Base-by-base conservation (phyloP, 257 asterid genomes). In the Echium plantagineum region DNA sequence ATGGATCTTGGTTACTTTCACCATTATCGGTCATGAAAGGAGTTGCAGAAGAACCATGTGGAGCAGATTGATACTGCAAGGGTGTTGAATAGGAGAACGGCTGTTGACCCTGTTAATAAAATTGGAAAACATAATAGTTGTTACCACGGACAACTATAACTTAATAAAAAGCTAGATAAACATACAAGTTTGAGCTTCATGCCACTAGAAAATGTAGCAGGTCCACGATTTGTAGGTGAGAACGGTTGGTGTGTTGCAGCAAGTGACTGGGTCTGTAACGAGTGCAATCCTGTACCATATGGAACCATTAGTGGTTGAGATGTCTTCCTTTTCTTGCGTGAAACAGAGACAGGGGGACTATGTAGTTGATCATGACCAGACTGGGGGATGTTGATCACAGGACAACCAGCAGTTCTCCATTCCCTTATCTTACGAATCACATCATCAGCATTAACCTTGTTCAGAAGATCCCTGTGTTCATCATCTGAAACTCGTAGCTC, bases 401-500 rank as follows among this genome's bases (percentile, higher is more conserved):
- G 62, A 64, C 70, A 66, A 47, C 87, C 94, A 9, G 90, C 75
- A 77, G 84, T 94, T 77, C 97, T 83, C 99, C 99, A 93, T 71
- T 93, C 99, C 70, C 99, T 81, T 74, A 93, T 93, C 75, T 82
- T 80, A 74, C 77, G 86, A 63, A 93, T 83, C 72, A 89, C 85
- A 59, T 79, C 91, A 66, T 91, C 98, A 24, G 87, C 86, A 80
- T 86, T 86, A 64, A 89, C 99, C 72, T 84, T 81, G 67, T 80
- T 76, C 32, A 93, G 95, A 49, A 80, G 77, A 65, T 86, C 94
- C 60, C 99, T 76, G 68, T 93, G 99, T 80, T 93, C 99, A 66
- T 93, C 96, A 21, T 93, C 99, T 9, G 99, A 93, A 52, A 93
- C 97, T 77, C 99, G 80, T 67, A 93, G 80, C 70, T 93, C 99